Evolutionary conservation across 2,329 filamentous ascomycete genomes (phyloP), one percentile per base, ranked within the genome.

Genomic region (Aspergillus novofumigatus): DNA sequence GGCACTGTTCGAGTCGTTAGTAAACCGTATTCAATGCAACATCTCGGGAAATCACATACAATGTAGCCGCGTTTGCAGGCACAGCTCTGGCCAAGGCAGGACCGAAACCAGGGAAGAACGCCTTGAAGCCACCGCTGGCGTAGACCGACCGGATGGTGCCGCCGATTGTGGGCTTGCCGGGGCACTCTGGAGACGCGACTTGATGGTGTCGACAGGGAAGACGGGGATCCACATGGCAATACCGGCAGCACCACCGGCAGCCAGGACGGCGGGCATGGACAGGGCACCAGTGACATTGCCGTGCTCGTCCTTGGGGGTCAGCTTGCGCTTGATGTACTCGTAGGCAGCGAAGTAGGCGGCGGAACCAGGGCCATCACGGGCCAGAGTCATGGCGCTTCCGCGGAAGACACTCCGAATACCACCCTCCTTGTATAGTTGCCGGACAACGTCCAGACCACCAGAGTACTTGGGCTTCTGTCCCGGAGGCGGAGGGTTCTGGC

Each of bases 201-300:
- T 99, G 78, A 99, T 87, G 0, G 94, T 99, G 71, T 99, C 94
- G 62, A 99, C 84, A 23, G 94, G 94, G 84, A 99, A 99, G 45
- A 99, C 92, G 54, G 94, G 92, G 65, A 97, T 94, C 94, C 94
- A 99, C 94, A 99, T 99, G 61, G 94, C 94, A 26, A 99, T 85
- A 70, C 94, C 94, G 0, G 94, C 94, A 3, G 88, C 90, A 61
- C 90, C 94, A 67, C 94, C 94, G 1, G 94, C 94, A 28, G 86
- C 84, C 67, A 92, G 91, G 56, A 99, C 84, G 10, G 94, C 94
- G 1, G 85, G 79, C 61, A 99, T 80, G 68, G 89, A 93, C 57
- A 97, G 78, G 66, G 94, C 81, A 45, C 92, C 92, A 4, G 81
- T 84, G 2, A 89, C 83, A 69, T 88, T 86, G 25, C 91, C 91